Percentiles rank a stretch among this genome's conserved stretches.
Conservation (phyloP, 1,284 basidiomycete species). For the Pseudozyma flocculosa region DNA sequence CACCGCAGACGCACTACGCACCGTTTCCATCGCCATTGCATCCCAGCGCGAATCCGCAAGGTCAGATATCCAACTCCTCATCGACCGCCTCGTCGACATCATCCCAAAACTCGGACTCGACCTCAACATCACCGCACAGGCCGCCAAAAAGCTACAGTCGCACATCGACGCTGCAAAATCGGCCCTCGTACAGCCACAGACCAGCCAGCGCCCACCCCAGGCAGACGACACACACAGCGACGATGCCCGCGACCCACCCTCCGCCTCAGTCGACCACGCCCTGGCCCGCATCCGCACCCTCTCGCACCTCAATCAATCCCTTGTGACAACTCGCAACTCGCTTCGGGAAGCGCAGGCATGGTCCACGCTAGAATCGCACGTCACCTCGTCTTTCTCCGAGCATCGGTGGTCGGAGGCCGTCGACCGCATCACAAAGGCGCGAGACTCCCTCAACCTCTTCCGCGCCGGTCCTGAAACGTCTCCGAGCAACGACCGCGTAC, state of each 20-base stretch:
- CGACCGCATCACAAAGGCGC: slow-evolving; percentile 22
- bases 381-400: slow-evolving; percentile 17
- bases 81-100: slow-evolving; percentile 18
- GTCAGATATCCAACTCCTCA: slow-evolving; percentile 20
- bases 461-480: slow-evolving; percentile 17
- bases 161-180: not conserved
- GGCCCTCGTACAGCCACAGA: too few species aligned
- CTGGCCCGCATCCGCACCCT: slow-evolving; percentile 19
- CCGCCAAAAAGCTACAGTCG: slow-evolving; percentile 8
- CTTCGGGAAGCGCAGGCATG: slow-evolving; percentile 42
- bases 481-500: slow-evolving; percentile 17
- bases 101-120: slow-evolving; percentile 26
- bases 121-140: slow-evolving; percentile 24
- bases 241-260: too few species aligned
- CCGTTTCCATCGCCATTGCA: slow-evolving; percentile 18
- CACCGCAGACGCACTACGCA: slow-evolving; percentile 10
- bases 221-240: too few species aligned
- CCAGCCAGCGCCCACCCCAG: too few species aligned
- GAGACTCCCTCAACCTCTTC: slow-evolving; percentile 24
- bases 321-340: slow-evolving; percentile 28
- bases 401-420: slow-evolving; percentile 25
- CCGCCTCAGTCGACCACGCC: slow-evolving; percentile 9
- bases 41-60: slow-evolving; percentile 18
- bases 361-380: slow-evolving; percentile 34
- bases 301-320: slow-evolving; percentile 15